Percentiles rank a stretch among this genome's conserved stretches.
phyloP scores from a whole-genome alignment of 208 protist genomes.

The Giardia duodenalis region DNA sequence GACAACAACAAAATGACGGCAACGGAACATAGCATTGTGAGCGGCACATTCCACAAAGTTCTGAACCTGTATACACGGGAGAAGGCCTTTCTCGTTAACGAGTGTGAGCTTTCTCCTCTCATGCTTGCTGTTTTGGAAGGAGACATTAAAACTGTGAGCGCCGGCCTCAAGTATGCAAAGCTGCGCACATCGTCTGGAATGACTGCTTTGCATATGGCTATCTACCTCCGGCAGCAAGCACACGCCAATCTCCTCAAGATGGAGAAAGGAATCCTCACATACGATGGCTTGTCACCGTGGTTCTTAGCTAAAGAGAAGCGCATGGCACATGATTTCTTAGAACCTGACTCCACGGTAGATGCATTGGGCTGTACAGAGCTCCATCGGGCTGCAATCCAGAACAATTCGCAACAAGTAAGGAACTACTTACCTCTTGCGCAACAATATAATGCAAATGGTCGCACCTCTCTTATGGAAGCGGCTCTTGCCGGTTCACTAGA shows the following conservation, averaged over 20 bases:
- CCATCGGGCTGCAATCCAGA: background rate
- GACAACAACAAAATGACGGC: background rate
- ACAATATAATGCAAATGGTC: background rate
- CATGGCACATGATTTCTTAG: background rate
- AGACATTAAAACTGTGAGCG: background rate
- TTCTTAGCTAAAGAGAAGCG: background rate
- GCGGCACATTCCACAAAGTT: background rate
- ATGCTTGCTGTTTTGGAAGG: background rate
- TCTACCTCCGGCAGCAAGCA: background rate
- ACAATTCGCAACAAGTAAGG: background rate
- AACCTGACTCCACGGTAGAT: background rate
- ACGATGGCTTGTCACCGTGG: background rate
- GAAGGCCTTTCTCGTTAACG: background rate
- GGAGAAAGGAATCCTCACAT: background rate
- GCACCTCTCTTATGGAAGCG: background rate
- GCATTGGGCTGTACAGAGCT: background rate
- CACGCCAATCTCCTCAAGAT: background rate
- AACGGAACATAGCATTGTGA: background rate
- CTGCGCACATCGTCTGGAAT: background rate
- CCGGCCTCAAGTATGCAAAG: background rate
- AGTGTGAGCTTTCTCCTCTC: background rate
- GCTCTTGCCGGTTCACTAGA: background rate
- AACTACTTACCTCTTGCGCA: background rate
- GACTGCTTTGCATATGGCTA: conserved; percentile 6
- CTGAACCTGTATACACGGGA: background rate